Evolutionary conservation across 1,284 basidiomycete species (phyloP).

Genomic region (Cutaneotrichosporon cyanovorans): DNA sequence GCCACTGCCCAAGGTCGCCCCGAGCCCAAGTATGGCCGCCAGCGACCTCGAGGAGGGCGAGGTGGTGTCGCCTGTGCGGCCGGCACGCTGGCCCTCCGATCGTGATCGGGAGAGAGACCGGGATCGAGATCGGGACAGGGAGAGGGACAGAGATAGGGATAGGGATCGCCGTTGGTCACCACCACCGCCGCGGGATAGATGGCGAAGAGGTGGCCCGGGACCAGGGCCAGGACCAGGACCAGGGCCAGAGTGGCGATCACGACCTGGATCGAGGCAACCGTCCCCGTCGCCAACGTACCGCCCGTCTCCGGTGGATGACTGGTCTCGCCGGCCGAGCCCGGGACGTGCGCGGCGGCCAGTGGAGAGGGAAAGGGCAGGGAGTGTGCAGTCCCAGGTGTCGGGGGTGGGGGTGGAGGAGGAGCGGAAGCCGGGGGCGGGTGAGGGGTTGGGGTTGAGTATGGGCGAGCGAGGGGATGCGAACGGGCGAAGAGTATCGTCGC

Average conservation of each 20-base stretch:
- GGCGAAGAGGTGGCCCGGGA: conserved; percentile 4
- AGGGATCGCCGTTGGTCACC: conserved; percentile 6
- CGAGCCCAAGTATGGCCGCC: not conserved
- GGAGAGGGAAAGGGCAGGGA: not conserved
- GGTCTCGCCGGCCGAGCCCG: not conserved
- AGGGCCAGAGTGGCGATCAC: conserved; percentile 8
- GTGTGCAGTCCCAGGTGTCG: no score
- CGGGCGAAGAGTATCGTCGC: no score
- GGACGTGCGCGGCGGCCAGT: not conserved
- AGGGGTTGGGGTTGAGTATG: not conserved
- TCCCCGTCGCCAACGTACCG: conserved; percentile 10
- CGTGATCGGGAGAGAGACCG: conserved; percentile 1
- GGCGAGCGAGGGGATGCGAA: no score
- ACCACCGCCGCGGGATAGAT: conserved; percentile 1
- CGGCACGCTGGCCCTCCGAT: conserved; percentile 13
- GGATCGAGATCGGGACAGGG: conserved; percentile 8
- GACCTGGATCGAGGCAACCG: conserved; percentile 9
- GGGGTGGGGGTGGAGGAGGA: no score
- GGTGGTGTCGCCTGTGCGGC: conserved; percentile 33
- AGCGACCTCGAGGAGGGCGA: conserved; percentile 41
- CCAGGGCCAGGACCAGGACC: conserved; percentile 9
- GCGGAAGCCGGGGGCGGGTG: conserved; percentile 1
- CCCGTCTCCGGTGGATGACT: conserved; percentile 5
- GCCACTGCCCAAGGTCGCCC: not conserved
- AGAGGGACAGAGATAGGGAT: conserved; percentile 11